These are phyloP conservation scores for Schwanniomyces occidentalis DNA, from an alignment of 805 yeast genomes.

Conservation along the genomic window DNA sequence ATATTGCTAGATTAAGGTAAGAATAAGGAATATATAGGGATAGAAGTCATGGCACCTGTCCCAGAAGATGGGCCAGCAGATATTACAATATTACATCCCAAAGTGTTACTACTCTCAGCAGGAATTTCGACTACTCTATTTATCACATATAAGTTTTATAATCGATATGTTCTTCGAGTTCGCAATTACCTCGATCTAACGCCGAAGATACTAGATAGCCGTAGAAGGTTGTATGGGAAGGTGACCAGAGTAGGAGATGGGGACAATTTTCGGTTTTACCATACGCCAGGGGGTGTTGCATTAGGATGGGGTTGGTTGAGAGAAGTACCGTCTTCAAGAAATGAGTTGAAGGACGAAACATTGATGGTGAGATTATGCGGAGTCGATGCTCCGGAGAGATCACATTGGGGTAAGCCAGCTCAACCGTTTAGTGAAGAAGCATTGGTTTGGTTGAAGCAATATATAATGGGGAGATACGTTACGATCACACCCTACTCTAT, in stretches of 20 bases:
- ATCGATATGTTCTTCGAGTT: constrained; percentile 33
- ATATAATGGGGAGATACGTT: constrained; percentile 64
- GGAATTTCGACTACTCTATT: constrained; percentile 31
- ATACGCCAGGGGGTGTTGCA: constrained; percentile 85
- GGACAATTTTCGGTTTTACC: constrained; percentile 89
- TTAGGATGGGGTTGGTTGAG: constrained; percentile 96
- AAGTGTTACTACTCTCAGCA: constrained; percentile 38
- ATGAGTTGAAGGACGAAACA: constrained; percentile 61
- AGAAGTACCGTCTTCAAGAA: constrained; percentile 52
- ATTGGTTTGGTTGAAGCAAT: constrained; percentile 67
- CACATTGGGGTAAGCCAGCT: constrained; percentile 92
- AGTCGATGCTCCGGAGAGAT: constrained; percentile 93
- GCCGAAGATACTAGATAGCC: constrained; percentile 30
- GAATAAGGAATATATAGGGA: background rate
- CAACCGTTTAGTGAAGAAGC: constrained; percentile 90
- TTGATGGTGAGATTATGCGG: constrained; percentile 85
- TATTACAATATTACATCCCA: constrained; percentile 33
- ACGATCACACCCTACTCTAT: constrained; percentile 75
- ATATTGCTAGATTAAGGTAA: background rate
- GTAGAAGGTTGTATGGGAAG: constrained; percentile 50
- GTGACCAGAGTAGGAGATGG: constrained; percentile 95
- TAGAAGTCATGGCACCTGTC: no score
- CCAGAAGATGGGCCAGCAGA: constrained; percentile 16
- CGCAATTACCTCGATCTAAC: constrained; percentile 39
- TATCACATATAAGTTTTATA: constrained; percentile 30